phyloP scores from a whole-genome alignment of 139 green algal species.

The Chlamydomonas sp. region DNA sequence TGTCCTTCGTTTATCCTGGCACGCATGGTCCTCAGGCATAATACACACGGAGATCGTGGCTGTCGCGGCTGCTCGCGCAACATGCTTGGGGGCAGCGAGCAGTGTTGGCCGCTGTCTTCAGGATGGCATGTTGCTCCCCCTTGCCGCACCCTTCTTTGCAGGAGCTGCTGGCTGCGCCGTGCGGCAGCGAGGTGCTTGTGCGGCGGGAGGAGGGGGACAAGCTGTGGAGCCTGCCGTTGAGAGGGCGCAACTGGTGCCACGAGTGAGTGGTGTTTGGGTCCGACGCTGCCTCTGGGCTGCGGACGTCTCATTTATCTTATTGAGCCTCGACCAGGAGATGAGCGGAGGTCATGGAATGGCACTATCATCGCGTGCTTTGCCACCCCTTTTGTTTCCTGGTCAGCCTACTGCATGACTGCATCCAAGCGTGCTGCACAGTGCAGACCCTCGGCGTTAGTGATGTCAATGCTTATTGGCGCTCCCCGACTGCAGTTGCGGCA shows the following conservation, averaged over 20 bases:
- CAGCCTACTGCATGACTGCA: not conserved
- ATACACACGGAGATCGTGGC: not conserved
- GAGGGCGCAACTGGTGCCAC: conserved; percentile 28
- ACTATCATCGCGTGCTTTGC: too few relatives aligned
- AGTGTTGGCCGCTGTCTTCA: not conserved
- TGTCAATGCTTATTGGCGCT: not conserved
- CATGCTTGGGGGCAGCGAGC: not conserved
- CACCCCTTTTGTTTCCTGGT: too few relatives aligned
- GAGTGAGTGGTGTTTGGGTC: not conserved
- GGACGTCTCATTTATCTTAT: not conserved
- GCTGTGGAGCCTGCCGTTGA: conserved; percentile 8
- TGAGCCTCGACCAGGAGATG: too few relatives aligned
- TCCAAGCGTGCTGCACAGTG: not conserved
- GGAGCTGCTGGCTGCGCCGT: conserved; percentile 8
- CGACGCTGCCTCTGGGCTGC: not conserved
- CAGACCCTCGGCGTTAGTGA: not conserved
- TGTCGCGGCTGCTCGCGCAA: not conserved
- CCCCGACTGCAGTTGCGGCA: conserved; percentile 1
- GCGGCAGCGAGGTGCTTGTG: conserved; percentile 2
- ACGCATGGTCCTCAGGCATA: not conserved
- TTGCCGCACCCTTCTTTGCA: not conserved
- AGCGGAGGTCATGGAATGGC: too few relatives aligned
- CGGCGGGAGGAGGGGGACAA: not conserved
- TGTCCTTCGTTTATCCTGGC: not conserved
- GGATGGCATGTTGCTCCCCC: not conserved